Percentiles rank a stretch among this genome's conserved stretches.
phyloP scores from a whole-genome alignment of 2,329 filamentous ascomycete genomes.

The Phialemoniopsis sp. region DNA sequence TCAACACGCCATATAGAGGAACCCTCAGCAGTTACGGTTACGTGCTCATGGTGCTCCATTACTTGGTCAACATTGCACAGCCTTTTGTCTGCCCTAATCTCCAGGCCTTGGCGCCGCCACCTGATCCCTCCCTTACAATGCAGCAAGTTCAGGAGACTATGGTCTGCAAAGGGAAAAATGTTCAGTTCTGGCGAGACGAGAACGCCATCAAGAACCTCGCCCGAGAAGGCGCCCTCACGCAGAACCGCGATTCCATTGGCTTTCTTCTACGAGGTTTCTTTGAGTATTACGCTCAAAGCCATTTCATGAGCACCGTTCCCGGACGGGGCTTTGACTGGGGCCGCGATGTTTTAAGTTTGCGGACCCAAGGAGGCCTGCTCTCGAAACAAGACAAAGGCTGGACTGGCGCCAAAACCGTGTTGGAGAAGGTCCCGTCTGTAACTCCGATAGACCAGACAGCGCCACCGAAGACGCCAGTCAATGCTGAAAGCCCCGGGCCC shows the following conservation, averaged over 20 bases:
- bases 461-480: slow-evolving; percentile 1
- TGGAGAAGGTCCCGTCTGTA: slow-evolving; percentile 34
- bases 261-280: slow-evolving; percentile 79
- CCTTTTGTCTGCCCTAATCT: slow-evolving; percentile 85
- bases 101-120: slow-evolving; percentile 51
- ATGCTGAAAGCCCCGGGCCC: background rate
- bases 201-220: slow-evolving; percentile 62
- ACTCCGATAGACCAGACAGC: slow-evolving; percentile 13
- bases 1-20: slow-evolving; percentile 83
- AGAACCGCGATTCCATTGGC: slow-evolving; percentile 67
- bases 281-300: slow-evolving; percentile 71
- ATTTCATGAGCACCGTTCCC: slow-evolving; percentile 44
- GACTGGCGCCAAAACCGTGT: slow-evolving; percentile 74
- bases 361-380: slow-evolving; percentile 65
- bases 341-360: slow-evolving; percentile 72
- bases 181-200: slow-evolving; percentile 78
- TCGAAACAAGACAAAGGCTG: slow-evolving; percentile 78
- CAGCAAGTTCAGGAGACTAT: slow-evolving; percentile 31
- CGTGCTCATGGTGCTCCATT: slow-evolving; percentile 88
- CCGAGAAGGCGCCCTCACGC: slow-evolving; percentile 52
- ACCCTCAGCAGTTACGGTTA: slow-evolving; percentile 89
- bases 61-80: slow-evolving; percentile 74
- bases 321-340: slow-evolving; percentile 73
- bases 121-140: slow-evolving; percentile 30
- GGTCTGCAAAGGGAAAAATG: slow-evolving; percentile 59